Percentiles rank a stretch among this genome's conserved stretches.
phyloP scores from a whole-genome alignment of 768 basidiomycete species.

The Suillus fuscotomentosus region DNA sequence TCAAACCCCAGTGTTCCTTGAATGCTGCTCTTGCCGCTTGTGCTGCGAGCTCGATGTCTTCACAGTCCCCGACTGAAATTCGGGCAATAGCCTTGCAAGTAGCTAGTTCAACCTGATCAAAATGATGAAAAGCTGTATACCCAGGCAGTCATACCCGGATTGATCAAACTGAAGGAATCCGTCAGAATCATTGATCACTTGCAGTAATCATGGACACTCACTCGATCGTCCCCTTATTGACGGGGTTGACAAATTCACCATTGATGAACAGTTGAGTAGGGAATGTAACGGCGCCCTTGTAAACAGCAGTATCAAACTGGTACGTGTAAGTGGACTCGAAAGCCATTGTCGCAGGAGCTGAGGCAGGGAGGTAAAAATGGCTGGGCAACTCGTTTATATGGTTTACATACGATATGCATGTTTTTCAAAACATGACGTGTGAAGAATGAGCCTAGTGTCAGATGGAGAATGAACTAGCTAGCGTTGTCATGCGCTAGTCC shows the following conservation, averaged over 20 bases:
- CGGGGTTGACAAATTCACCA: slow-evolving; percentile 32
- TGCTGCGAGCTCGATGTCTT: slow-evolving; percentile 80
- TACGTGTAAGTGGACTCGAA: slow-evolving; percentile 31
- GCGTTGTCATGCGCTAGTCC: no score
- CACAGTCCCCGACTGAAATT: slow-evolving; percentile 56
- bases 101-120: slow-evolving; percentile 36
- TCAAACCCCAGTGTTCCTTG: slow-evolving; percentile 69
- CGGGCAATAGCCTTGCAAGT: slow-evolving; percentile 63
- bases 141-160: slow-evolving; percentile 43
- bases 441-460: no score
- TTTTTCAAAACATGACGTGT: not conserved
- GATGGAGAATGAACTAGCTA: no score
- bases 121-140: not conserved
- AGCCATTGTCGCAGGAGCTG: slow-evolving; percentile 26
- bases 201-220: not conserved
- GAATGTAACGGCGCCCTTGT: slow-evolving; percentile 50
- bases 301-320: slow-evolving; percentile 50
- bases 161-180: slow-evolving; percentile 44
- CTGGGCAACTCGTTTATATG: not conserved
- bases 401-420: not conserved
- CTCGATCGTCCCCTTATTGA: slow-evolving; percentile 10
- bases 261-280: slow-evolving; percentile 70
- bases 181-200: not conserved
- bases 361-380: not conserved
- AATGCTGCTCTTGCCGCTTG: slow-evolving; percentile 58